These are phyloP conservation scores for Diversispora eburnea DNA, from an alignment of 192 early-diverging fungal genomes.

Conservation along the genomic window DNA sequence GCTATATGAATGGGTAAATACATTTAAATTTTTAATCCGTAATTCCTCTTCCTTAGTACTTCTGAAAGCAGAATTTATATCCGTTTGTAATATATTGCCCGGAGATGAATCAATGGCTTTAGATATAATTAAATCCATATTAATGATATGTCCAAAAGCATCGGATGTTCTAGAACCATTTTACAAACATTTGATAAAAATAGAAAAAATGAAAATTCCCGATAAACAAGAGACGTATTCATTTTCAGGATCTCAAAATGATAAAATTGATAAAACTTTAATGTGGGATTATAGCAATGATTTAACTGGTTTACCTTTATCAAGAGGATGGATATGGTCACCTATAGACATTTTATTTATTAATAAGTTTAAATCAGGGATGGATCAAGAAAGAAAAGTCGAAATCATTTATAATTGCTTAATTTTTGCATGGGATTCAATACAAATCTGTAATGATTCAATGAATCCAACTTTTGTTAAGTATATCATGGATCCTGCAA, in stretches of 20 bases:
- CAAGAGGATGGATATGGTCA: constrained; percentile 5
- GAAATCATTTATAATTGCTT: constrained; percentile 18
- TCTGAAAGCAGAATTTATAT: background rate
- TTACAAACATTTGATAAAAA: constrained; percentile 14
- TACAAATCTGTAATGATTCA: background rate
- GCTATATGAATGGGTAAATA: constrained; percentile 13
- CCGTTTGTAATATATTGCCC: background rate
- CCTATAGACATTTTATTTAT: constrained; percentile 22
- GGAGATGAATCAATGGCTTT: constrained; percentile 24
- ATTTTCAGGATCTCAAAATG: constrained; percentile 6
- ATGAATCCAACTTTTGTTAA: background rate
- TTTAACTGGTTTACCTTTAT: constrained; percentile 4
- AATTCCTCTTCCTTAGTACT: background rate
- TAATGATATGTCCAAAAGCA: background rate
- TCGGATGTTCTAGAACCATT: constrained; percentile 6
- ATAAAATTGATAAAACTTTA: background rate
- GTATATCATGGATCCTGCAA: constrained; percentile 1
- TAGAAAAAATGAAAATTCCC: background rate
- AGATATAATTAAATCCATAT: background rate
- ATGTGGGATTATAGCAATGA: background rate
- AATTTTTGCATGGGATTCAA: background rate
- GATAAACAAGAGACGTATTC: background rate
- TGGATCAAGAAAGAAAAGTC: constrained; percentile 16
- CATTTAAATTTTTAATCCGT: background rate
- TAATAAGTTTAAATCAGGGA: constrained; percentile 2